Base-by-base conservation (phyloP, 192 early-diverging fungal species). In the Linnemannia exigua region DNA sequence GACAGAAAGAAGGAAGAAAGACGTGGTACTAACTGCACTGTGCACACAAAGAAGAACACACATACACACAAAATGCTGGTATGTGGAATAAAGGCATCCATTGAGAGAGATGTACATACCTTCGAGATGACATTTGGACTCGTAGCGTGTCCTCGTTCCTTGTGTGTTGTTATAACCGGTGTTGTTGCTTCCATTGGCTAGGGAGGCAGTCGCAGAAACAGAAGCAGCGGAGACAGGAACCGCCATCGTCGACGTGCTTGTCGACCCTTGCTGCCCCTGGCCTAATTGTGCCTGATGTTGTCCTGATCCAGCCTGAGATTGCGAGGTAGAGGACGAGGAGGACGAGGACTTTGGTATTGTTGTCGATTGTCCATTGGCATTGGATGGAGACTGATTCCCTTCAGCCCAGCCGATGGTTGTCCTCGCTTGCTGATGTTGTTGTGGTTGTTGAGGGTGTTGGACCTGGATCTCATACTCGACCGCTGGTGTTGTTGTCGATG, bases 61-160 rank as follows among this genome's bases (percentile, higher is more conserved):
- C 41, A 44, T 9, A 44, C 41, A 44, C 41, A 44, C 41, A 6
- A 63, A 15, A 28, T 63, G 58, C 22, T 63, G 70, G 70, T 69
- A 38, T 69, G 36, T 46, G 41, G 70, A 71, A 46, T 46, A 31
- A 28, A 75, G 4, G 70, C 78, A 70, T 52, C 58, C 67, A 46
- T 22, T 17, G 70, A 19, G n/a, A 19, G 51, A 28, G 31, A 25
- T 75, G 4, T 74, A 36, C 31, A 66, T 75, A 85, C 82, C 82
- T 79, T 85, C 77, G 20, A 85, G 74, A 79, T 74, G 82, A 47
- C 77, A 85, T 46, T 75, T 72, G 15, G 38, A 20, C 28, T 79
- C 76, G 67, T 79, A 79, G 25, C 76, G 70, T 20, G 58, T 67
- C 35, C 52, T 17, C 20, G 70, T 68, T 48, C 38, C 63, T 67